A percentile compares a stretch with the other conserved stretches of the same genome.
Conservation (phyloP, 495 filamentous ascomycete species). For the Aspergillus panamensis region DNA sequence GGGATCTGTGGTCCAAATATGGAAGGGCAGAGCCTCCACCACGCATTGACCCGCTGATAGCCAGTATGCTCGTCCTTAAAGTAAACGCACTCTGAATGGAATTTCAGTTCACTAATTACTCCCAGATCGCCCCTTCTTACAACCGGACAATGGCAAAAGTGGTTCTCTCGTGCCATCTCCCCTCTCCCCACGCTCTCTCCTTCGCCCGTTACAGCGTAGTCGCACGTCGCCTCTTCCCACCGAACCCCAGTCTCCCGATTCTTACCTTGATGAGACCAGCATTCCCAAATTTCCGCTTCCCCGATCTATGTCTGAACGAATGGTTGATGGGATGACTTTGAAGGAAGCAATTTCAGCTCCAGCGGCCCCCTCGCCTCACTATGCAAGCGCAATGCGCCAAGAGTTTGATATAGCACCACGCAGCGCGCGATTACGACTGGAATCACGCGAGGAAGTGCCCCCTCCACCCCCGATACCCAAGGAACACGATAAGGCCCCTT, state of each 20-base stretch:
- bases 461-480: conserved; percentile 34
- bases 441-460: conserved; percentile 20
- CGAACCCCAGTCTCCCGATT: conserved; percentile 40
- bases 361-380: conserved; percentile 20
- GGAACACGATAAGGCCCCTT: conserved; percentile 4
- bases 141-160: conserved; percentile 54
- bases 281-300: conserved; percentile 60
- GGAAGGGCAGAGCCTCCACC: conserved; percentile 40
- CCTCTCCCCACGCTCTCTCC: conserved; percentile 42
- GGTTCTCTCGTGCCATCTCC: conserved; percentile 60
- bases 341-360: conserved; percentile 20
- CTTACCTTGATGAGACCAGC: conserved; percentile 47
- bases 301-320: conserved; percentile 35
- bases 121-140: conserved; percentile 60
- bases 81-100: neutral
- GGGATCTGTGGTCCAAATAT: conserved; percentile 21
- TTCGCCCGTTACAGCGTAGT: conserved; percentile 40
- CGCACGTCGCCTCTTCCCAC: conserved; percentile 44
- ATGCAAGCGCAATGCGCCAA: conserved; percentile 7
- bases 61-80: conserved; percentile 42
- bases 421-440: conserved; percentile 12
- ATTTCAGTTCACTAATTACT: conserved; percentile 8
- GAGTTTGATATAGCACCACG: conserved; percentile 1
- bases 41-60: conserved; percentile 51
- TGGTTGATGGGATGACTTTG: conserved; percentile 20